A percentile compares a stretch with the other conserved stretches of the same genome.
These are phyloP conservation scores for Leucocoprinus sp. DNA, from an alignment of 768 basidiomycete genomes.

Conservation along the genomic window DNA sequence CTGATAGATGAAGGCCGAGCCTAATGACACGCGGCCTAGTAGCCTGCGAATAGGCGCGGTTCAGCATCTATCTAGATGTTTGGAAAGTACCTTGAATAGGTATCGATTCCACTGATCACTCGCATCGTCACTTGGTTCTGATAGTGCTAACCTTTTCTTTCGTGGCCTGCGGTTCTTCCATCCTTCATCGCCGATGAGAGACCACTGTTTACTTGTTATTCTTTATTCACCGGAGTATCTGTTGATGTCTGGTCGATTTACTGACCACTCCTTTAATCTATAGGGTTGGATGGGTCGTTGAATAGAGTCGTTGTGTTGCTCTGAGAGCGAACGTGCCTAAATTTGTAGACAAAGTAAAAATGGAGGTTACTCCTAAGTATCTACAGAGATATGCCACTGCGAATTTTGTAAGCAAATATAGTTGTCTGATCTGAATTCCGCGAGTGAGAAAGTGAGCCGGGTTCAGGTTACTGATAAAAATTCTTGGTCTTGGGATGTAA, in stretches of 20 bases:
- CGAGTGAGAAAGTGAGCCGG: too few relatives aligned
- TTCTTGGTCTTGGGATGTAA: too few relatives aligned
- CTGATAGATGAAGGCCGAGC: background rate
- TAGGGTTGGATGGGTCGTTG: constrained; percentile 61
- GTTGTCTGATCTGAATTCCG: too few relatives aligned
- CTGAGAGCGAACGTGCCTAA: too few relatives aligned
- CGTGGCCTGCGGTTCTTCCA: background rate
- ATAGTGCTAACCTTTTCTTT: background rate
- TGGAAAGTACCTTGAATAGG: too few relatives aligned
- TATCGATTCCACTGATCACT: background rate
- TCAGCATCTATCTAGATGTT: background rate
- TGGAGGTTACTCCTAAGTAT: too few relatives aligned
- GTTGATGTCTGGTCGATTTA: background rate
- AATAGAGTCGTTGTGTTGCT: constrained; percentile 12
- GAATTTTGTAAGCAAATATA: too few relatives aligned
- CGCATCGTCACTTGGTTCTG: background rate
- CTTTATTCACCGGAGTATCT: background rate
- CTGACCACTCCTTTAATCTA: constrained; percentile 9
- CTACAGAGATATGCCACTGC: too few relatives aligned
- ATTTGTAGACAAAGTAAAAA: too few relatives aligned
- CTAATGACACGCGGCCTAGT: constrained; percentile 2
- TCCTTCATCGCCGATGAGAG: background rate
- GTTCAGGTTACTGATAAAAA: too few relatives aligned
- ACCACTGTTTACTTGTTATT: background rate
- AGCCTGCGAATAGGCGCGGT: background rate